Base-by-base conservation (phyloP, 352 stramenopile species). In the Pythium dissimile region DNA sequence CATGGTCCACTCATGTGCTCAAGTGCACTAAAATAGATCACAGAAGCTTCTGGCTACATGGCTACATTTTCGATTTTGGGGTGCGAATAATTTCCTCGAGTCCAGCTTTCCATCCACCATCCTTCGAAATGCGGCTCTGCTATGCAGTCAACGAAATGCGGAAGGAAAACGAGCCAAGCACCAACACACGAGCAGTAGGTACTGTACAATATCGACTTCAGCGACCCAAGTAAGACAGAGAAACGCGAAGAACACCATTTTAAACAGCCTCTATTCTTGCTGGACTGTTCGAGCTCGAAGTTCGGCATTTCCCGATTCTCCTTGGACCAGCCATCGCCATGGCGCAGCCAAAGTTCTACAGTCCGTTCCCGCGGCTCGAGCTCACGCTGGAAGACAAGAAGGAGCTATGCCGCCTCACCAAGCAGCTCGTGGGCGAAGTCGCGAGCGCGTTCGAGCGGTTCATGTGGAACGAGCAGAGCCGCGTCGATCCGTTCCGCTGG, bases 381-480 rank as follows among this genome's bases (percentile, higher is more conserved):
- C 64, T 88, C 26, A 59, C 77, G n/a, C 48, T 58, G 9, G 69
- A 74, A 41, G 77, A 88, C 63, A 78, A 84, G 59, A 62, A 66
- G 35, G 67, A 82, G 48, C 71, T 88, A 12, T 76, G 79, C 48
- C 59, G 56, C 5, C 62, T 88, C 28, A 63, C 73, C 26, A 64
- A 77, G 24, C 54, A 79, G 18, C 75, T 88, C 47, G 75, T 88
- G 10, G 61, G 67, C 24, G 82, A 84, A 26, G 77, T 72, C 13
- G 44, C 80, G 4, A 64, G 71, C 0, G 59, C 74, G 51, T 88
- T 83, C 59, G 69, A 79, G 54, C 70, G 71, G 38, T 84, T 82
- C 57, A 66, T 84, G 15, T 59, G 71, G 39, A 58, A 69, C 1
- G 68, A 82, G 59, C 27, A 72, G 20, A 52, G 57, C 56, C 65